Base-by-base conservation (phyloP, 2,329 filamentous ascomycete species). In the Sporothrix mexicana region DNA sequence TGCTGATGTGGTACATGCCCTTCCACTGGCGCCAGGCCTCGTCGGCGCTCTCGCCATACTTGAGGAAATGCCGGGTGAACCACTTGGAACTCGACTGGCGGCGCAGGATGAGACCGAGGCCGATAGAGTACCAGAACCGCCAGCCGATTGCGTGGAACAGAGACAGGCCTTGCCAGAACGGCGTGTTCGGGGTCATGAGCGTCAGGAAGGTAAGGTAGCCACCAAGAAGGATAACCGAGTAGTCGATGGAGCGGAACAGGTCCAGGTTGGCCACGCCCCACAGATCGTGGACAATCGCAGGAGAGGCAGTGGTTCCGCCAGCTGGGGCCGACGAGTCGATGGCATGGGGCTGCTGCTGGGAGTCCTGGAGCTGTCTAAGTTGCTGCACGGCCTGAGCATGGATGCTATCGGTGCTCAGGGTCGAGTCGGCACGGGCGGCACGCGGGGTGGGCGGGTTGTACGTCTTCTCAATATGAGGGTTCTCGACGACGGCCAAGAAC, bases 21-120 rank as follows among this genome's bases (percentile, higher is more conserved):
- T 98, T 98, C 96, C 96, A 99, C 80, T 99, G 95, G 72, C 92
- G 91, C 96, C 96, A 99, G 3, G 95, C 95, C 82, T 98, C 96
- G 74, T 92, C 91, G 2, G 91, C 91, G 74, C 88, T 94, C 80
- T 98, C 96, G 74, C 96, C 96, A 78, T 92, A 98, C 81, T 99
- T 99, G 83, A 99, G 88, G 80, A 98, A 99, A 84, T 99, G 96
- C 36, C 96, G 90, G 17, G 95, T 98, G 94, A 96, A 98, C 81
- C 92, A 90, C 84, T 98, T 98, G 82, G 91, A 90, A 78, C 92
- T 91, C 23, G 95, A 98, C 81, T 99, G 96, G 72, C 89, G 87
- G 77, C 93, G 90, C 66, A 99, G 88, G 74, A 98, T 90, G 77
- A 93, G 87, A 61, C 95, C 96, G 36, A 99, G 88, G 30, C 96